A percentile compares a stretch with the other conserved stretches of the same genome.
Conservation (phyloP, 768 basidiomycete genomes). For the Sutorius australiensis region DNA sequence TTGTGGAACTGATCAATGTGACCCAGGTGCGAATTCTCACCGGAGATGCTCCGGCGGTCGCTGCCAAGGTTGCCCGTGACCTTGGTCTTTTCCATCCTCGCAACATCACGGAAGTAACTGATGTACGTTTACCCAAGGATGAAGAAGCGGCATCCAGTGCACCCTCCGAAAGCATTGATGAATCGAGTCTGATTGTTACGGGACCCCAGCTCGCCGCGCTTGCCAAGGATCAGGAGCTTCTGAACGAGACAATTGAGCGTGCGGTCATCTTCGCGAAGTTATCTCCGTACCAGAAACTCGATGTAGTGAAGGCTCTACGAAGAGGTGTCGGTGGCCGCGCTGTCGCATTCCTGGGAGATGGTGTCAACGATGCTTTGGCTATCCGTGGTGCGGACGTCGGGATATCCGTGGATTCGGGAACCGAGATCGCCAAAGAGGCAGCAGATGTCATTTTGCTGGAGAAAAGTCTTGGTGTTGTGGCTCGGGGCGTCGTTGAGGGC, state of each 20-base stretch:
- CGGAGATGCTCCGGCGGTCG: constrained; percentile 33
- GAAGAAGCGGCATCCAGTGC: constrained; percentile 21
- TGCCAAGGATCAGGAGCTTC: constrained; percentile 25
- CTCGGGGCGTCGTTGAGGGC: constrained; percentile 32
- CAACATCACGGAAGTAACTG: constrained; percentile 11
- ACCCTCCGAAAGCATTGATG: constrained; percentile 8
- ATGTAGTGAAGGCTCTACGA: constrained; percentile 31
- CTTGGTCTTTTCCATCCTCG: constrained; percentile 29
- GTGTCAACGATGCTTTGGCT: constrained; percentile 31
- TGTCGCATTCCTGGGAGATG: constrained; percentile 31
- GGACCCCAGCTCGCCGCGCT: constrained; percentile 28
- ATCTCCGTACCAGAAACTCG: constrained; percentile 33
- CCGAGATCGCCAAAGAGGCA: constrained; percentile 37
- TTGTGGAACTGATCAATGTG: constrained; percentile 4
- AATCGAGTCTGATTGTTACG: constrained; percentile 27
- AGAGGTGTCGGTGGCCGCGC: constrained; percentile 25
- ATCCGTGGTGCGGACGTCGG: constrained; percentile 32
- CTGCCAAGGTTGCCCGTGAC: constrained; percentile 37
- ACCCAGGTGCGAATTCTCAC: constrained; percentile 34
- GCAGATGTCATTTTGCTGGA: constrained; percentile 36
- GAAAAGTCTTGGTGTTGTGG: constrained; percentile 34
- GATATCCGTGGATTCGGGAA: constrained; percentile 33
- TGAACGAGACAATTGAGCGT: constrained; percentile 29
- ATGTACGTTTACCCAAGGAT: constrained; percentile 17
- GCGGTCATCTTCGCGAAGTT: constrained; percentile 31